Evolutionary conservation across 169 alveolate species (phyloP), one percentile per base, ranked within the genome.

Genomic region (Plasmodium blacklocki): DNA sequence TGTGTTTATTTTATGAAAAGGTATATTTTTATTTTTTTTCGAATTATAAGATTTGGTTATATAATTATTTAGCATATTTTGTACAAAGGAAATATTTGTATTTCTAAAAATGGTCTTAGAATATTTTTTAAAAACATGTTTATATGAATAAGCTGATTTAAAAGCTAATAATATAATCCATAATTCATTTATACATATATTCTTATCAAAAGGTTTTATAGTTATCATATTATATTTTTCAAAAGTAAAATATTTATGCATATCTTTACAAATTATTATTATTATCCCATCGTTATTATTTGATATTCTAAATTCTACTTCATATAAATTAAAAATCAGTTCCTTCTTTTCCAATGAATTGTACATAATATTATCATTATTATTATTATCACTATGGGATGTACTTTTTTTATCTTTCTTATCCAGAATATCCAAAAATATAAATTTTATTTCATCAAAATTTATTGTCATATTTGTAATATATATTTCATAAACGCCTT

Each of bases 131-230:
- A 70, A 80, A 29, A 80, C 19, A 8, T 54, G 32, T 66, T 80
- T 80, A 80, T 80, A 80, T 18, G 72, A 18, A 47, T 45, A n/a
- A 45, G 85, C 91, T 26, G 91, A 66, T 80, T 80, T 80, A 71
- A 80, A 80, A 56, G 91, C 72, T 50, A 80, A 15, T 29, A 80
- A 32, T 7, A 58, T 80, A 4, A 70, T 11, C 91, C 91, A 80
- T 26, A 80, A 71, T 0, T 80, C 85, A 58, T 68, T 68, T 18
- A 50, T 23, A 0, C 56, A 62, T 47, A 26, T 80, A 12, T 18
- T 80, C 29, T 18, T 66, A 14, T 43, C 59, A 19, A 67, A 14
- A 23, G 91, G 70, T 71, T 80, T 80, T 32, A 80, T 56, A 80
- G 43, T 68, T 12, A 70, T 21, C 91, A 80, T 80, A 56, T 70